Base-by-base conservation (phyloP, 106 monocot genomes). In the Phalaenopsis aphrodite region DNA sequence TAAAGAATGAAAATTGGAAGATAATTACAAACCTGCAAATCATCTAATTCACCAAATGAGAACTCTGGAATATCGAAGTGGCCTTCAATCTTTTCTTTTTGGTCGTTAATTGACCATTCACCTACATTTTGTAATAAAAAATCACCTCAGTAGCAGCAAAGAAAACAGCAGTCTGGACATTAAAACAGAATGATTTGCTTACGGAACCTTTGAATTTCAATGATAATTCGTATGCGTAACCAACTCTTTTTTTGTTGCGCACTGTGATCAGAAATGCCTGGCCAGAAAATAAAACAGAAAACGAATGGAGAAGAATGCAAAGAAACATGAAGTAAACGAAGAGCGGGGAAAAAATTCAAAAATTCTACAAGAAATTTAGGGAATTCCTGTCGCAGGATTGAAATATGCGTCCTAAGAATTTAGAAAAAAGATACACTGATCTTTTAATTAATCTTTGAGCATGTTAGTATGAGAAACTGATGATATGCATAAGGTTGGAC, bases 41-140 rank as follows among this genome's bases (percentile, higher is more conserved):
- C 99, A 10, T 93, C 93, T 55, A 99, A 82, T 77, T 99, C 99
- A 49, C 99, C 99, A 75, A 90, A 99, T 38, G 93, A 93, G 75
- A 99, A 93, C 52, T 99, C 99, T 0, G 89, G 91, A 65, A 99
- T 87, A 79, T 95, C 95, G 14, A 99, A 11, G 73, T 95, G 86
- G 19, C 99, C 99, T 68, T 93, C 87, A 16, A 95, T 72, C 84
- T 84, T 85, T 87, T 90, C 93, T 17, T 78, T 89, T 69, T 93
- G 90, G 15, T 86, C 84, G 23, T 86, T 78, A 14, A 93, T 83
- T 42, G 80, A 39, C 93, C 94, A 99, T 83, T 99, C 95, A 42
- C 99, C 99, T 99, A 86, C 30, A 48, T 67, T 55, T 42, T 71
- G 12, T 15, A 71, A 16, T 19, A 42, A 42, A 56, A 56, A 42